Conservation (phyloP, 768 basidiomycete species). For the Chalciporus chontae region DNA sequence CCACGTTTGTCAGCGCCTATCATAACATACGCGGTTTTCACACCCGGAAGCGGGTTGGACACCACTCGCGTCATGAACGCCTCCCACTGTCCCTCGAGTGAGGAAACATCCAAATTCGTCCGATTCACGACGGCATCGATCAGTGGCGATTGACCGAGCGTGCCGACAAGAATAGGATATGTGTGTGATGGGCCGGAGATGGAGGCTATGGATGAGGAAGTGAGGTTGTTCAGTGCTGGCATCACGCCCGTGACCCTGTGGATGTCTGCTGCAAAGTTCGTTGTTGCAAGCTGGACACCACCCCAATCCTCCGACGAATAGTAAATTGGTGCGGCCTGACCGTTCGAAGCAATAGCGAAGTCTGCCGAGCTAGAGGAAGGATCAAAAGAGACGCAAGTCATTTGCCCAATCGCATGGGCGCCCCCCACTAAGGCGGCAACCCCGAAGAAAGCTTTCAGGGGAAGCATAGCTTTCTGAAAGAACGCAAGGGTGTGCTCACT, state of each 20-base stretch:
- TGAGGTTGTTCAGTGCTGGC: constrained; percentile 50
- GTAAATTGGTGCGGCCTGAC: constrained; percentile 46
- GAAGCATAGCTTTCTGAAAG: constrained; percentile 4
- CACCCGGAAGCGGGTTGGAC: not conserved
- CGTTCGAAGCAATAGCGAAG: constrained; percentile 45
- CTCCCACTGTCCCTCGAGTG: not conserved
- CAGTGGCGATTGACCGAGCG: constrained; percentile 1
- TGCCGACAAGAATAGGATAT: not conserved
- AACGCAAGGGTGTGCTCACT: not conserved
- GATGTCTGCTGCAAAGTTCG: constrained; percentile 44
- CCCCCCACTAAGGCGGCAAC: not conserved
- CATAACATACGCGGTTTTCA: not conserved
- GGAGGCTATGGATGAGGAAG: constrained; percentile 31
- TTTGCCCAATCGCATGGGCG: constrained; percentile 46
- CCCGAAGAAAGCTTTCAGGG: constrained; percentile 8
- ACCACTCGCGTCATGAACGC: constrained; percentile 2
- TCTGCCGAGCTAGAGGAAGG: constrained; percentile 20
- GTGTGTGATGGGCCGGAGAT: not conserved
- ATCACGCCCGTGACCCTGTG: constrained; percentile 53
- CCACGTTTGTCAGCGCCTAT: constrained; percentile 2
- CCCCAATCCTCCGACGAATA: constrained; percentile 60
- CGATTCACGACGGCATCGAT: constrained; percentile 2
- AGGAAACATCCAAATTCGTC: not conserved
- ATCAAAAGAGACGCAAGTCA: constrained; percentile 44
- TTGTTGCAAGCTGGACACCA: constrained; percentile 57